Conservation (phyloP, 768 basidiomycete species). For the Suillus brevipes region DNA sequence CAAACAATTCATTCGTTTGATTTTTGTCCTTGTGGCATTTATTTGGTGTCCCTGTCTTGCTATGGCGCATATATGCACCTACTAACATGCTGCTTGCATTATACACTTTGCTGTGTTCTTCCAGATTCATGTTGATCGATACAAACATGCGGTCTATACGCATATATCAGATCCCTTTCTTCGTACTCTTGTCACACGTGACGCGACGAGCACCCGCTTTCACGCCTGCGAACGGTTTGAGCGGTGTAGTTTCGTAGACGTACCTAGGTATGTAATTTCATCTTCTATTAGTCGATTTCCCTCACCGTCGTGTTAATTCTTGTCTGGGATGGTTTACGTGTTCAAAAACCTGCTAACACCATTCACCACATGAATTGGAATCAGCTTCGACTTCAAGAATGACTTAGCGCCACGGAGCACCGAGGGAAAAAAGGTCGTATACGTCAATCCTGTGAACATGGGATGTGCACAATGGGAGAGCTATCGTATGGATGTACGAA, state of each 20-base stretch:
- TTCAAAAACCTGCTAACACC: constrained; percentile 9
- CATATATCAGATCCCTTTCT: constrained; percentile 61
- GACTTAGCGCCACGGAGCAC: constrained; percentile 35
- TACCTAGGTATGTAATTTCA: constrained; percentile 27
- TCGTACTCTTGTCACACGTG: constrained; percentile 56
- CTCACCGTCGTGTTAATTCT: neutral
- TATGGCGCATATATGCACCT: neutral
- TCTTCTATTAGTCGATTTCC: neutral
- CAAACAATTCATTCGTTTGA: neutral
- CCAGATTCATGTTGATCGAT: constrained; percentile 88
- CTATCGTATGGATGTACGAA: constrained; percentile 43
- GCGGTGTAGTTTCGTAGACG: constrained; percentile 64
- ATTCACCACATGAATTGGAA: neutral
- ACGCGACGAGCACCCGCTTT: constrained; percentile 70
- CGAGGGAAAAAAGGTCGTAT: constrained; percentile 64
- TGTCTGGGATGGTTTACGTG: constrained; percentile 16
- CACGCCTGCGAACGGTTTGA: constrained; percentile 91
- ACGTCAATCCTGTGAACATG: constrained; percentile 81
- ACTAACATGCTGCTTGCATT: neutral
- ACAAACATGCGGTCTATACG: constrained; percentile 73
- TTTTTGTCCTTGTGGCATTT: neutral
- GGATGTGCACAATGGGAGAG: constrained; percentile 57
- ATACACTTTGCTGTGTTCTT: constrained; percentile 11
- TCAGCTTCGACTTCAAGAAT: constrained; percentile 9
- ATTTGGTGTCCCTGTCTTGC: too few species aligned